Evolutionary conservation across 306 rosid species (phyloP).

Genomic region (Casuarina equisetifolia): DNA sequence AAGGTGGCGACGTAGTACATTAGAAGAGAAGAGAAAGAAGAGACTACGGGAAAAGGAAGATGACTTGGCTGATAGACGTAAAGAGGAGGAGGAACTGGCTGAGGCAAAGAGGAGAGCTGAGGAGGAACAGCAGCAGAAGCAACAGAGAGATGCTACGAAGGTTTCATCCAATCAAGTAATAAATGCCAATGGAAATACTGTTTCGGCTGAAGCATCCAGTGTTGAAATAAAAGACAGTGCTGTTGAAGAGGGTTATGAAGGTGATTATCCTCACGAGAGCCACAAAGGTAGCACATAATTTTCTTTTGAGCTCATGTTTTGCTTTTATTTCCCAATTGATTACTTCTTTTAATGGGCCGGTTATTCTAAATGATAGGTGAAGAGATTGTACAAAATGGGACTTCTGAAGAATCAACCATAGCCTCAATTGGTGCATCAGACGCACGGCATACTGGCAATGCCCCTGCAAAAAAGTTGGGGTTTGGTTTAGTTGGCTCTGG

Average conservation of each 20-base stretch:
- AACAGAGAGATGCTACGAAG: conserved; percentile 60
- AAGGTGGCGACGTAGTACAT: conserved; percentile 82
- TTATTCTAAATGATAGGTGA: conserved; percentile 58
- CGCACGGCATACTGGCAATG: conserved; percentile 58
- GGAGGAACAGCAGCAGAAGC: conserved; percentile 67
- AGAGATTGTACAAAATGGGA: conserved; percentile 46
- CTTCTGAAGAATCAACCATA: conserved; percentile 52
- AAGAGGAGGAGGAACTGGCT: conserved; percentile 87
- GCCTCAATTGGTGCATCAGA: conserved; percentile 53
- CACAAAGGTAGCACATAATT: conserved; percentile 45
- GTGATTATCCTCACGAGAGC: conserved; percentile 49
- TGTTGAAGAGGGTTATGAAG: conserved; percentile 40
- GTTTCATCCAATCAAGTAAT: conserved; percentile 41
- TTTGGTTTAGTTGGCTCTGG: conserved; percentile 97
- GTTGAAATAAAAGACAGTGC: conserved; percentile 43
- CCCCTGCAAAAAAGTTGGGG: conserved; percentile 83
- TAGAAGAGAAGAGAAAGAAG: conserved; percentile 93
- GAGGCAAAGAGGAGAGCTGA: conserved; percentile 78
- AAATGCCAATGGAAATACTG: conserved; percentile 42
- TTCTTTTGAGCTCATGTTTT: not conserved
- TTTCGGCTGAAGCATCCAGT: conserved; percentile 42
- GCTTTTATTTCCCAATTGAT: conserved; percentile 5
- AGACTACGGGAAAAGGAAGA: conserved; percentile 87
- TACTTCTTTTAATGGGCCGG: conserved; percentile 17
- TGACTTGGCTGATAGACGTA: conserved; percentile 70